Percentiles rank a stretch among this genome's conserved stretches.
These are phyloP conservation scores for Miamiensis avidus DNA, from an alignment of 169 alveolate genomes.

Conservation along the genomic window DNA sequence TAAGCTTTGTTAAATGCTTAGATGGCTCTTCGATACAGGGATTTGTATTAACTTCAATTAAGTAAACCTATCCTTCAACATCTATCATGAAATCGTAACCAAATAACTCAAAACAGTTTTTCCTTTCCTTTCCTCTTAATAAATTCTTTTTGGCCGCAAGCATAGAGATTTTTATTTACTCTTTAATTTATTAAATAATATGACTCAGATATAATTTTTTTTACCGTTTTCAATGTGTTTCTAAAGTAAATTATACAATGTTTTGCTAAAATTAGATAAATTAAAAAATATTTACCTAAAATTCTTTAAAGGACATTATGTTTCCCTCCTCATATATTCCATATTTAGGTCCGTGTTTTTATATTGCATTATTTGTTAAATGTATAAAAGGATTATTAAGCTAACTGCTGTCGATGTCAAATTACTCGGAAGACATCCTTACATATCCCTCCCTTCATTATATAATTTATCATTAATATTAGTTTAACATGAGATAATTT, in stretches of 20 bases:
- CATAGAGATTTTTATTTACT: constrained; percentile 36
- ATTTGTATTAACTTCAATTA: constrained; percentile 58
- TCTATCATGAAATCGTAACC: constrained; percentile 69
- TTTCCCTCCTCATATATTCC: constrained; percentile 57
- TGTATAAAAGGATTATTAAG: constrained; percentile 46
- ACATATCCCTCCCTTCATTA: constrained; percentile 58
- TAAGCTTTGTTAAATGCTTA: constrained; percentile 40
- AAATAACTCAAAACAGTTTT: constrained; percentile 59
- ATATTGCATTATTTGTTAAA: constrained; percentile 63
- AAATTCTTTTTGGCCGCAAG: constrained; percentile 37
- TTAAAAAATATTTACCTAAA: constrained; percentile 38
- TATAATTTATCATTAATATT: too few relatives aligned
- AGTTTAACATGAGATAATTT: not conserved
- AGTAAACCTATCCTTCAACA: constrained; percentile 45
- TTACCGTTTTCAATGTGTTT: constrained; percentile 25
- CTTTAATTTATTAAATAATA: constrained; percentile 20
- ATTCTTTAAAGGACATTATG: constrained; percentile 47
- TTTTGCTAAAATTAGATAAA: constrained; percentile 21
- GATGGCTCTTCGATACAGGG: constrained; percentile 59
- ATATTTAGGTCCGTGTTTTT: constrained; percentile 52
- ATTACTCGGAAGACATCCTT: constrained; percentile 51
- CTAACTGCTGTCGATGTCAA: constrained; percentile 40
- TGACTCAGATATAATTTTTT: constrained; percentile 26
- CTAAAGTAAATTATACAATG: not conserved
- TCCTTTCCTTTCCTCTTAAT: constrained; percentile 24